A percentile compares a stretch with the other conserved stretches of the same genome.
These are phyloP conservation scores for Voacanga thouarsii DNA, from an alignment of 257 asterid species.

Conservation along the genomic window DNA sequence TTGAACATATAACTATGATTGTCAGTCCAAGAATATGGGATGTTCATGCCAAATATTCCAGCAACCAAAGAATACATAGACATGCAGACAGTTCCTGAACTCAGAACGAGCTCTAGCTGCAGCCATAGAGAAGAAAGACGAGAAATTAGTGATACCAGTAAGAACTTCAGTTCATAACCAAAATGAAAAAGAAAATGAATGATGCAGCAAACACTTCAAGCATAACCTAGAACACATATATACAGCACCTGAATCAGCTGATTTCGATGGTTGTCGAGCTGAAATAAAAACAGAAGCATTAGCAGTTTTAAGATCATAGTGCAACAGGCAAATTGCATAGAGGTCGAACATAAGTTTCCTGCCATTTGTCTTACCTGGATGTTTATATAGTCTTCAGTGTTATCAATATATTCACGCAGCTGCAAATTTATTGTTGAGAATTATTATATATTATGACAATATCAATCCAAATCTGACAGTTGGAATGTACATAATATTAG, in stretches of 20 bases:
- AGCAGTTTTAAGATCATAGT: constrained; percentile 13
- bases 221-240: too few relatives aligned
- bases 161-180: neutral
- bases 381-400: constrained; percentile 92
- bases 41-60: constrained; percentile 88
- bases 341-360: neutral
- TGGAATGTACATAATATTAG: neutral
- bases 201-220: neutral
- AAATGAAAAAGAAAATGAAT: neutral
- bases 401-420: constrained; percentile 90
- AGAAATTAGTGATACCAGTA: neutral
- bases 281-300: constrained; percentile 21
- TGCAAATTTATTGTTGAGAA: constrained; percentile 28
- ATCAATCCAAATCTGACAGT: neutral
- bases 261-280: constrained; percentile 95
- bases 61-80: constrained; percentile 63
- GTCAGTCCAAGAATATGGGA: constrained; percentile 70
- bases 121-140: constrained; percentile 11
- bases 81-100: constrained; percentile 67
- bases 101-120: constrained; percentile 89
- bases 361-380: constrained; percentile 58
- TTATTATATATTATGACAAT: neutral
- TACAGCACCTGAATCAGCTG: constrained; percentile 83
- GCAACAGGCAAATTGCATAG: constrained; percentile 2
- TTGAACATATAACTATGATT: constrained; percentile 66